Base-by-base conservation (phyloP, 2,329 filamentous ascomycete species). In the Ustulina deusta region DNA sequence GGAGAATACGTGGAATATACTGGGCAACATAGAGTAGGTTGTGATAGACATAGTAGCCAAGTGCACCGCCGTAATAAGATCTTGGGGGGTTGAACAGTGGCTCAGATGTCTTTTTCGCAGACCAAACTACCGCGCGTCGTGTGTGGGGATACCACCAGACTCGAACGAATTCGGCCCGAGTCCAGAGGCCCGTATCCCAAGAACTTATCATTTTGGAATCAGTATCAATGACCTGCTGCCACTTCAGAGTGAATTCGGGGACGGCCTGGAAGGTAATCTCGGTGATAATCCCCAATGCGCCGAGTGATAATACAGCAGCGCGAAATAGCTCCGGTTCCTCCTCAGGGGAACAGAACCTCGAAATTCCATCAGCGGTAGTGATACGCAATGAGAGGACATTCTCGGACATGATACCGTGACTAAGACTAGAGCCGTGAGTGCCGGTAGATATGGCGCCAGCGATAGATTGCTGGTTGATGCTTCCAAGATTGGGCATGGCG, bases 111-210 rank as follows among this genome's bases (percentile, higher is more conserved):
- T 92, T 91, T 55, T 93, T 87, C n/a, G 94, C 96, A 46, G 89
- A 88, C 96, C 96, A 99, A 52, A 97, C 87, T 55, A 98, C 92
- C 0, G 93, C 93, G 52, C 93, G 88, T 63, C 93, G 89, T 77
- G 92, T 93, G 81, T 98, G 97, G 0, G 96, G 96, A 77, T 97
- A 90, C 96, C 96, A 99, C 95, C 96, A 99, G 32, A 97, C 93
- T 32, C 96, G 88, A 29, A 97, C 93, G 76, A 95, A 99, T 79
- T 98, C 94, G 69, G 90, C 89, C 69, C 89, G 87, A 1, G 88
- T 93, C 95, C 96, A 98, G 15, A 98, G 84, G 38, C 86, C 86
- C 6, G 82, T 84, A 20, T 90, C 81, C 93, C 96, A 98, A 6
- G 87, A 84, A 11, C 85, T 82, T 55, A 97, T 84, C 70, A 97